These are phyloP conservation scores for Serendipita sp. DNA, from an alignment of 1,284 basidiomycete genomes.

Conservation along the genomic window DNA sequence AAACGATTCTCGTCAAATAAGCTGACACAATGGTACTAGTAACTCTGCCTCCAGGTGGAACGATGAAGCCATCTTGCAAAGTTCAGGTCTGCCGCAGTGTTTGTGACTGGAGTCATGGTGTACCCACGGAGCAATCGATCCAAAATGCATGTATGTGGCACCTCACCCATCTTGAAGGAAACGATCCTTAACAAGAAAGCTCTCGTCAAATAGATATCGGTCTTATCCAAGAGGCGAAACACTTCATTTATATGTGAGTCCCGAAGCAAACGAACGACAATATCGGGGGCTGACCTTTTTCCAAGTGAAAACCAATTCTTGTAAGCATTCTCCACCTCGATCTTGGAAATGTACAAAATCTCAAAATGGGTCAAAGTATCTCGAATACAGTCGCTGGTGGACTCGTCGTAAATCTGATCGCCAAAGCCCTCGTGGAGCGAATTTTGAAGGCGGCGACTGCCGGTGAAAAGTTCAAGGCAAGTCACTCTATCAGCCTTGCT, in stretches of 20 bases:
- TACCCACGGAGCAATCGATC: conserved; percentile 70
- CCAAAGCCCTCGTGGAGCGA: conserved; percentile 64
- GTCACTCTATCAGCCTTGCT: not conserved
- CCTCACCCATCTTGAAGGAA: too few species aligned
- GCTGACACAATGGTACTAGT: too few species aligned
- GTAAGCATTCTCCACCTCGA: conserved; percentile 32
- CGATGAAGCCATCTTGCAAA: conserved; percentile 27
- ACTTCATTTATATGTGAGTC: conserved; percentile 66
- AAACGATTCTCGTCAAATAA: not conserved
- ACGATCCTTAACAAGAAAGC: not conserved
- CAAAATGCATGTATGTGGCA: conserved; percentile 65
- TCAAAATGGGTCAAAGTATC: conserved; percentile 39
- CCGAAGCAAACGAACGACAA: conserved; percentile 24
- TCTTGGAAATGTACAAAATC: not conserved
- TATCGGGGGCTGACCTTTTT: not conserved
- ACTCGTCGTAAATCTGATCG: conserved; percentile 70
- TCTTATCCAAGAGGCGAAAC: conserved; percentile 69
- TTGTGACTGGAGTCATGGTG: conserved; percentile 84
- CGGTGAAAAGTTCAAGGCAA: conserved; percentile 66
- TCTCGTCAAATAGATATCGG: conserved; percentile 46
- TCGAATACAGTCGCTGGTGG: conserved; percentile 53
- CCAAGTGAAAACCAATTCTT: conserved; percentile 78
- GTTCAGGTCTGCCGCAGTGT: conserved; percentile 78
- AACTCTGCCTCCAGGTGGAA: not conserved
- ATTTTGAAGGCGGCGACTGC: conserved; percentile 64